Conservation (phyloP, 2,329 filamentous ascomycete genomes). For the Beauveria brongniartii region DNA sequence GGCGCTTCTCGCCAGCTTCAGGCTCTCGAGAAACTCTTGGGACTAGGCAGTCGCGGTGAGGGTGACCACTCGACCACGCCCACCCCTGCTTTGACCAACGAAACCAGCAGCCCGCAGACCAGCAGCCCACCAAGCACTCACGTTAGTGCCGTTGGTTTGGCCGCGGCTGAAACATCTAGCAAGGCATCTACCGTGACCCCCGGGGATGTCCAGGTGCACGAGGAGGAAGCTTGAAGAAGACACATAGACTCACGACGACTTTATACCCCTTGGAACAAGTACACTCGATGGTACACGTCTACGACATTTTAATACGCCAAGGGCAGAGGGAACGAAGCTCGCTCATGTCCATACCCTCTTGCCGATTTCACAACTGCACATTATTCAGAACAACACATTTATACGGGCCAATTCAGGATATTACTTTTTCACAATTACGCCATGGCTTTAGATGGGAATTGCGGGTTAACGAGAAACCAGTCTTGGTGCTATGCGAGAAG, state of each 20-base stretch:
- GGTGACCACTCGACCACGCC: slow-evolving; percentile 45
- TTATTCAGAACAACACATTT: slow-evolving; percentile 7
- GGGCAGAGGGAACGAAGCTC: slow-evolving; percentile 6
- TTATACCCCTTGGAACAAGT: slow-evolving; percentile 9
- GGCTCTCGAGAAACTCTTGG: slow-evolving; percentile 28
- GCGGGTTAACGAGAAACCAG: slow-evolving; percentile 7
- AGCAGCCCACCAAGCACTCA: slow-evolving; percentile 57
- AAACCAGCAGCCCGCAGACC: slow-evolving; percentile 61
- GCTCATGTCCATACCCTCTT: slow-evolving; percentile 11
- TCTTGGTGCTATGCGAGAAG: background rate
- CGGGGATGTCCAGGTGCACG: slow-evolving; percentile 19
- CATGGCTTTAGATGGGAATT: slow-evolving; percentile 9
- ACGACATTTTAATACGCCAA: slow-evolving; percentile 16
- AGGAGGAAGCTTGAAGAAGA: slow-evolving; percentile 23
- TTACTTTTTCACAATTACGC: background rate
- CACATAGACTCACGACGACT: slow-evolving; percentile 8
- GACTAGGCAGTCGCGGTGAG: slow-evolving; percentile 13
- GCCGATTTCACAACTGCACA: slow-evolving; percentile 11
- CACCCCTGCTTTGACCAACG: slow-evolving; percentile 59
- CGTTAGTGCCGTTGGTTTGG: slow-evolving; percentile 42
- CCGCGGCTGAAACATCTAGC: slow-evolving; percentile 21
- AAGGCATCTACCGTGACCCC: slow-evolving; percentile 15
- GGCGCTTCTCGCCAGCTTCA: slow-evolving; percentile 54
- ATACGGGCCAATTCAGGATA: slow-evolving; percentile 10
- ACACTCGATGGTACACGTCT: slow-evolving; percentile 14